These are phyloP conservation scores for Debaryomyces psychrophilus DNA, from an alignment of 1,139 yeast genomes.

Conservation along the genomic window DNA sequence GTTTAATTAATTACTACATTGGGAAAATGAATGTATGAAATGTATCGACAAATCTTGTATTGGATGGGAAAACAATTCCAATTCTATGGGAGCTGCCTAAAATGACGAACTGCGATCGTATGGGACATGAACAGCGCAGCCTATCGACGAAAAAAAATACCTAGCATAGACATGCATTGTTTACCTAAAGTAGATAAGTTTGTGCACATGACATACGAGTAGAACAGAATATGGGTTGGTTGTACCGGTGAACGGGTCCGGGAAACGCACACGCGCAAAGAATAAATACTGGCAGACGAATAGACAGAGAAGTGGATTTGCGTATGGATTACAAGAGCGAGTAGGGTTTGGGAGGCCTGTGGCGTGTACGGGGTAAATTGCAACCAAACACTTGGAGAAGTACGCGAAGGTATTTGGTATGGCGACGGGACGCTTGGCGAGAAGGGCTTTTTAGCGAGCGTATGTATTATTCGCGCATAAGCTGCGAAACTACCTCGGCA, in stretches of 20 bases:
- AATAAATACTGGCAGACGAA: too few species aligned
- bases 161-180: neutral
- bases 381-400: too few species aligned
- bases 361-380: too few species aligned
- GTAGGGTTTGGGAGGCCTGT: too few species aligned
- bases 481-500: too few species aligned
- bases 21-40: conserved; percentile 2
- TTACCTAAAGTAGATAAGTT: neutral
- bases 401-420: too few species aligned
- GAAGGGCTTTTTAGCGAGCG: too few species aligned
- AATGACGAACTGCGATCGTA: neutral
- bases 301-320: too few species aligned
- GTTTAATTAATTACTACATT: conserved; percentile 3
- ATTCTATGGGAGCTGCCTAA: neutral
- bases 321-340: too few species aligned
- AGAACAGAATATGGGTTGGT: neutral
- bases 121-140: neutral
- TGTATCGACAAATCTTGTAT: neutral
- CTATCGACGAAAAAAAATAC: neutral
- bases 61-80: neutral
- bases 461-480: too few species aligned
- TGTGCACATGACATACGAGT: neutral
- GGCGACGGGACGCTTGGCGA: too few species aligned
- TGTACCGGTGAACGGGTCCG: neutral
- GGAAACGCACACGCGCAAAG: neutral